A percentile compares a stretch with the other conserved stretches of the same genome.
phyloP scores from a whole-genome alignment of 2,329 filamentous ascomycete genomes.

The Claviceps cyperi region DNA sequence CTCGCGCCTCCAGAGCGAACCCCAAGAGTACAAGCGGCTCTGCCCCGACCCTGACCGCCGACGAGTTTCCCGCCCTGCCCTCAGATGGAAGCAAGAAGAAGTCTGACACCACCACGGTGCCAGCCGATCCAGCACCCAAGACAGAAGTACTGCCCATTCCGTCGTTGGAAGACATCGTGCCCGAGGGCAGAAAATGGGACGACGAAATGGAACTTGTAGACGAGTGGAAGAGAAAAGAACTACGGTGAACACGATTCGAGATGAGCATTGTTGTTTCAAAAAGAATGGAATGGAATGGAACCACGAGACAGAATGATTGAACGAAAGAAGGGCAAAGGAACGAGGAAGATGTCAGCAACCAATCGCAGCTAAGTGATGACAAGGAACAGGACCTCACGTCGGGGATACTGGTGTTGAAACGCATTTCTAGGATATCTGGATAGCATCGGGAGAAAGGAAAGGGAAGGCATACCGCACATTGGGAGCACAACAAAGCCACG shows the following conservation, averaged over 20 bases:
- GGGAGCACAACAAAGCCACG: neutral
- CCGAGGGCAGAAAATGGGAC: constrained; percentile 33
- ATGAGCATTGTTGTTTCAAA: neutral
- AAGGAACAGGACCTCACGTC: neutral
- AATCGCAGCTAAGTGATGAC: neutral
- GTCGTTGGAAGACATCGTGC: constrained; percentile 14
- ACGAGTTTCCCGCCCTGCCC: constrained; percentile 24
- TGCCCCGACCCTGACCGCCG: constrained; percentile 13
- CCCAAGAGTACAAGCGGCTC: neutral
- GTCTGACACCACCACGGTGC: constrained; percentile 6
- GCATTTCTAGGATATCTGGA: neutral
- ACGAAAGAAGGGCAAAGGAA: neutral
- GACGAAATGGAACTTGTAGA: constrained; percentile 43
- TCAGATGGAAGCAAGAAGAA: constrained; percentile 13
- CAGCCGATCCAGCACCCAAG: constrained; percentile 1
- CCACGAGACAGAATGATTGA: neutral
- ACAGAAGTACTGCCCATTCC: constrained; percentile 4
- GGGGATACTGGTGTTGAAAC: neutral
- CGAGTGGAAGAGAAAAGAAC: constrained; percentile 12
- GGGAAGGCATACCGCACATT: too few species aligned
- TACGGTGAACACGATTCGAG: neutral
- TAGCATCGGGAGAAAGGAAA: neutral
- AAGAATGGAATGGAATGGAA: neutral
- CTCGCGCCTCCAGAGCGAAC: constrained; percentile 8
- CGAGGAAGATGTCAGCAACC: neutral